Evolutionary conservation across 2,329 filamentous ascomycete genomes (phyloP).

Genomic region (Alternaria metachromatica): DNA sequence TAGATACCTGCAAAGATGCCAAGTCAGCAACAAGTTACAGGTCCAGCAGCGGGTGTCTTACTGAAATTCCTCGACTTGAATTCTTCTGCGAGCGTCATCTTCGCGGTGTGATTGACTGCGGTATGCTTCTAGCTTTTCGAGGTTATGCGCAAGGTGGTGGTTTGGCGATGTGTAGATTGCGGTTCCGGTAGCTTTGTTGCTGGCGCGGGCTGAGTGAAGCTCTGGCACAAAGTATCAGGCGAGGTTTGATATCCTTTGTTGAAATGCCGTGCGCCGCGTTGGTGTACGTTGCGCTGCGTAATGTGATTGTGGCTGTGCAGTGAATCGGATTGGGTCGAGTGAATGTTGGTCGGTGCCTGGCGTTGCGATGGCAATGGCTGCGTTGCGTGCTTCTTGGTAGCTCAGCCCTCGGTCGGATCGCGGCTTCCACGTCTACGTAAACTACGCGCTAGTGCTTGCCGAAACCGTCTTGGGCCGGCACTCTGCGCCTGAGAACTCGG

Average conservation of each 20-base stretch:
- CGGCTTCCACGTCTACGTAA: slow-evolving; percentile 45
- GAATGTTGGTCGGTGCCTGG: slow-evolving; percentile 31
- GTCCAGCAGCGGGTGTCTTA: slow-evolving; percentile 47
- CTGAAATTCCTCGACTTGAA: slow-evolving; percentile 71
- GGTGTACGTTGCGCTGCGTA: slow-evolving; percentile 40
- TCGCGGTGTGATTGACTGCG: slow-evolving; percentile 15
- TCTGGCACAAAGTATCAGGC: slow-evolving; percentile 27
- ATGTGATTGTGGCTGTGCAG: slow-evolving; percentile 41
- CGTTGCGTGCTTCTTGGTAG: slow-evolving; percentile 5
- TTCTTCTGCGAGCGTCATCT: slow-evolving; percentile 67
- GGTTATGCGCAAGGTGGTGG: slow-evolving; percentile 9
- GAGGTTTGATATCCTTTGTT: slow-evolving; percentile 15
- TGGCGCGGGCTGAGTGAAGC: slow-evolving; percentile 35
- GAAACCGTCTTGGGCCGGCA: slow-evolving; percentile 31
- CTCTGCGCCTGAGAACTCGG: slow-evolving; percentile 22
- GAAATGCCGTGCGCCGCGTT: slow-evolving; percentile 10
- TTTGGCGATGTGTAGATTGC: slow-evolving; percentile 5
- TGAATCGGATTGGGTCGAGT: slow-evolving; percentile 4
- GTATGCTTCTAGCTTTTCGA: neutral
- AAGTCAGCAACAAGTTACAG: slow-evolving; percentile 40
- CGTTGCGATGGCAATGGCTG: slow-evolving; percentile 19
- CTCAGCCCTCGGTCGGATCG: slow-evolving; percentile 28
- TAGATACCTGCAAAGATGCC: slow-evolving; percentile 63
- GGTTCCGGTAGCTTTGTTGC: slow-evolving; percentile 25
- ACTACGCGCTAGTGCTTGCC: slow-evolving; percentile 33